These are phyloP conservation scores for Teunomyces lycoperdinae DNA, from an alignment of 805 yeast species.

Conservation along the genomic window DNA sequence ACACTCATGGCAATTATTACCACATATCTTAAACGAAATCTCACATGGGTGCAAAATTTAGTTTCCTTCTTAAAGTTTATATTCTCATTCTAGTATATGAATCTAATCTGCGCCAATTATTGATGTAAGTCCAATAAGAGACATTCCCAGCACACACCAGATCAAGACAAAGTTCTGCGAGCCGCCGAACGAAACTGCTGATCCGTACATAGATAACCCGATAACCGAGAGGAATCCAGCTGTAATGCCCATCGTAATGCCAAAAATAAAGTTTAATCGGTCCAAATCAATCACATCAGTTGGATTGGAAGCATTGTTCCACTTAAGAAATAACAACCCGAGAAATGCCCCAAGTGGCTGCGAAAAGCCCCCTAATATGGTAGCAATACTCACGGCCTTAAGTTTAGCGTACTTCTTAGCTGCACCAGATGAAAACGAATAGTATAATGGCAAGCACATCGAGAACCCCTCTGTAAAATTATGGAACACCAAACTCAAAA, in stretches of 20 bases:
- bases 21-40: too few relatives aligned
- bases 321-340: conserved; percentile 51
- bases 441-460: conserved; percentile 85
- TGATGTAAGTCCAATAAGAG: conserved; percentile 50
- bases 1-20: too few relatives aligned
- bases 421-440: conserved; percentile 52
- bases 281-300: conserved; percentile 28
- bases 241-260: conserved; percentile 65
- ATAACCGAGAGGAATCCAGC: conserved; percentile 84
- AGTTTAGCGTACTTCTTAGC: conserved; percentile 44
- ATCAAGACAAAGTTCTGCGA: conserved; percentile 53
- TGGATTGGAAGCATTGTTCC: conserved; percentile 31
- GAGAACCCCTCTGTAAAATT: conserved; percentile 93
- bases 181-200: conserved; percentile 79
- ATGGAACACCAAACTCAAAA: conserved; percentile 81
- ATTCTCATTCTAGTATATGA: background rate
- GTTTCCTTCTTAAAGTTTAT: background rate
- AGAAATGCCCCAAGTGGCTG: conserved; percentile 87
- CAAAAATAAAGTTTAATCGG: conserved; percentile 48
- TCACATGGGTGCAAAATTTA: conserved; percentile 2
- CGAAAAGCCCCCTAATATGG: conserved; percentile 73
- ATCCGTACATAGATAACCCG: conserved; percentile 80
- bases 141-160: conserved; percentile 62
- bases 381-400: conserved; percentile 63
- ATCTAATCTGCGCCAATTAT: conserved; percentile 17